These are phyloP conservation scores for Agaricus subrufescens DNA, from an alignment of 768 basidiomycete genomes.

Conservation along the genomic window DNA sequence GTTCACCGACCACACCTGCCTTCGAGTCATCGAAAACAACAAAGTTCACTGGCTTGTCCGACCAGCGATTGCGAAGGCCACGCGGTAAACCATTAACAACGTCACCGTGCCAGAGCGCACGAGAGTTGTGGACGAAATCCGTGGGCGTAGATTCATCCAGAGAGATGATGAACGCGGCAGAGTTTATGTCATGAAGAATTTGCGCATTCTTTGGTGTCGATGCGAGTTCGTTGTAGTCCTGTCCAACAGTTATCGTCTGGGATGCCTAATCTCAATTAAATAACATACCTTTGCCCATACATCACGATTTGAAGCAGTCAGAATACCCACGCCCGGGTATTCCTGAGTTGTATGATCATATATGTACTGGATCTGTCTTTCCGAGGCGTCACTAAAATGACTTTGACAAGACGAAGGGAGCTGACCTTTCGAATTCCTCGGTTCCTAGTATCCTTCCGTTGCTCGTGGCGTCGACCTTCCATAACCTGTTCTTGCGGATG, in stretches of 20 bases:
- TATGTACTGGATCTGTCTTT: constrained; percentile 69
- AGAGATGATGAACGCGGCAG: constrained; percentile 80
- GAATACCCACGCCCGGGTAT: constrained; percentile 71
- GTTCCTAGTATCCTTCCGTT: constrained; percentile 59
- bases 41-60: constrained; percentile 88
- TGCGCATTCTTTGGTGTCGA: constrained; percentile 55
- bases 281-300: constrained; percentile 75
- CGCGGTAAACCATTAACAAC: constrained; percentile 38
- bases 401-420: background rate
- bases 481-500: constrained; percentile 79
- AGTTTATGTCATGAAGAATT: constrained; percentile 72
- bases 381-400: background rate
- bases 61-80: constrained; percentile 75
- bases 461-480: constrained; percentile 66
- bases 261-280: background rate
- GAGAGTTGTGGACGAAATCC: constrained; percentile 55
- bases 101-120: constrained; percentile 79
- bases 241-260: background rate
- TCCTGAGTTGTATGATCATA: constrained; percentile 57
- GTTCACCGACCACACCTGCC: constrained; percentile 91
- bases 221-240: constrained; percentile 65
- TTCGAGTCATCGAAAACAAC: constrained; percentile 79
- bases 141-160: constrained; percentile 62
- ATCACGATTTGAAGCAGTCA: constrained; percentile 80
- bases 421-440: constrained; percentile 59